Conservation (phyloP, 495 filamentous ascomycete species). For the Hypoxylon rickii region DNA sequence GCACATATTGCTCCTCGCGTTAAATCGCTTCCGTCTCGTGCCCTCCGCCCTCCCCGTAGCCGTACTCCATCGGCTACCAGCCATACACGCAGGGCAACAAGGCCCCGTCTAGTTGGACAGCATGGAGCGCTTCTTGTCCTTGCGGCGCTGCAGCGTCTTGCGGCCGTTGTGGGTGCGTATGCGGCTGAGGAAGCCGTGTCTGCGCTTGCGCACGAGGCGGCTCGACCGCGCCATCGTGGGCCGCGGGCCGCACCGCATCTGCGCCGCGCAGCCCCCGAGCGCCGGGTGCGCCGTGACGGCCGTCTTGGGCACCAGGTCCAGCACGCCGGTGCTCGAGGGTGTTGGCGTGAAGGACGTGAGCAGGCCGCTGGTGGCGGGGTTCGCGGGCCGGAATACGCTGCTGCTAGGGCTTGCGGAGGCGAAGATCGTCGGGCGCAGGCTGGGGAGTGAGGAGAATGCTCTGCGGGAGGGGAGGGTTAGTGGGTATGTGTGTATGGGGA, state of each 20-base stretch:
- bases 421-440: conserved; percentile 44
- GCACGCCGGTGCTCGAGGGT: conserved; percentile 3
- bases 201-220: conserved; percentile 54
- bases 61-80: not conserved
- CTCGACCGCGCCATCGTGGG: conserved; percentile 46
- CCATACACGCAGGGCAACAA: not conserved
- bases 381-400: conserved; percentile 38
- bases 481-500: not conserved
- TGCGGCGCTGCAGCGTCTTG: conserved; percentile 45
- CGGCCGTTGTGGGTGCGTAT: conserved; percentile 43
- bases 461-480: conserved; percentile 17
- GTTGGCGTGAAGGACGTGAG: conserved; percentile 10
- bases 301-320: conserved; percentile 46
- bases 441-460: conserved; percentile 47
- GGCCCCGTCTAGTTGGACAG: conserved; percentile 33
- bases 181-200: conserved; percentile 53
- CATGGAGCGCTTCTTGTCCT: conserved; percentile 45
- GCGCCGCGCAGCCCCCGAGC: conserved; percentile 37
- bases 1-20: too few species aligned
- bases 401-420: conserved; percentile 4
- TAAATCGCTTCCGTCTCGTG: not conserved
- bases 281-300: conserved; percentile 47
- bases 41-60: too few species aligned
- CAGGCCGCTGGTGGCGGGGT: not conserved
- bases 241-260: conserved; percentile 53